Base-by-base conservation (phyloP, 1,284 basidiomycete genomes). In the Ceratobasidium sp. region DNA sequence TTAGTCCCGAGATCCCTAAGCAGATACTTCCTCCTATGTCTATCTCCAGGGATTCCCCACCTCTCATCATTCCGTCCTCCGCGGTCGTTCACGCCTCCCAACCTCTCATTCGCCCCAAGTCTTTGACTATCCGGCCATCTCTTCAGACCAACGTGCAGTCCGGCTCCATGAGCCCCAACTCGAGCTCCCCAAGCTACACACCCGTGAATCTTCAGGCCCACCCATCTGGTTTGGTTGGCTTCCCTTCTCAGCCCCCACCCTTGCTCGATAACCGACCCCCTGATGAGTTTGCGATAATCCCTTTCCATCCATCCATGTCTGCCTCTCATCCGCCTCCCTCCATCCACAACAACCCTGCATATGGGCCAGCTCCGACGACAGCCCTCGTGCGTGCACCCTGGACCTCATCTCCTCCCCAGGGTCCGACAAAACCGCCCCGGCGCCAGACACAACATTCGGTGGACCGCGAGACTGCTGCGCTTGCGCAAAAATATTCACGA, bases 401-500 rank as follows among this genome's bases (percentile, higher is more conserved):
- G 52, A 46, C 23, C 35, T 47, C 73, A 26, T 73, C 57, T 32
- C 57, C 73, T 23, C 66, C 57, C 11, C 59, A 43, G 23, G 57
- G 18, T 28, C 32, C 64, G 14, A 67, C 23, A 30, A 35, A 28
- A n/a, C 44, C 73, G 21, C 41, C 58, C 28, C 61, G 41, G 32
- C 44, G 89, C 55, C 81, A 93, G 55, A 89, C 91, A 2, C 88
- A 91, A 0, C 44, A 16, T 30, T 81, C 80, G 63, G 77, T 87
- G 72, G 86, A 96, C 52, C 44, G 85, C 90, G 32, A 88, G 90
- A 77, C 88, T 87, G 28, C 52, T 52, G 59, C 73, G 47, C 41
- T 66, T n/a, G 73, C 73, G 54, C 95, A 98, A 84, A 96, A 94
- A 79, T 95, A 96, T 78, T 95, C 94, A 78, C 87, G 87, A 69